Evolutionary conservation across 1,284 basidiomycete species (phyloP).

Genomic region (Pseudozyma flocculosa): DNA sequence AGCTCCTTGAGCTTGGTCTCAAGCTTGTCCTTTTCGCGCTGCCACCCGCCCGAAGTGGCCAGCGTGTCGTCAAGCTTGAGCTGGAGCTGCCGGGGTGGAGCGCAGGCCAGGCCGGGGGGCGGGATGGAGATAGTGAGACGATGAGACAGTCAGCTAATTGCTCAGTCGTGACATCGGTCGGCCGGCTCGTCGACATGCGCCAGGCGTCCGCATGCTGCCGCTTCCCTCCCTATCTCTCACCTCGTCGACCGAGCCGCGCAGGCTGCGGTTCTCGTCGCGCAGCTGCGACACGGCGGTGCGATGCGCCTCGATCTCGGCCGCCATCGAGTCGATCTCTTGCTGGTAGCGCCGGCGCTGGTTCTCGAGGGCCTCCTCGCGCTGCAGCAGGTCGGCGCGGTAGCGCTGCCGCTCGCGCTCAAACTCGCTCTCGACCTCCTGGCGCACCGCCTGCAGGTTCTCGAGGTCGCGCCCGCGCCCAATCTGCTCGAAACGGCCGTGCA

Average conservation of each 20-base stretch:
- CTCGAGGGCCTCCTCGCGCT: conserved; percentile 73
- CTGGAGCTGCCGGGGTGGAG: conserved; percentile 61
- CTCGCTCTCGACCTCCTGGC: conserved; percentile 69
- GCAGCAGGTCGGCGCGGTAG: conserved; percentile 72
- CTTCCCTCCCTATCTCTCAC: background rate
- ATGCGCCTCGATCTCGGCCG: conserved; percentile 33
- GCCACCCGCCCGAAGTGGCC: conserved; percentile 75
- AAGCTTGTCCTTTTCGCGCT: conserved; percentile 79
- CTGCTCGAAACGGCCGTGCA: conserved; percentile 67
- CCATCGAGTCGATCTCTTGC: conserved; percentile 16
- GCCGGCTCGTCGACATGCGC: no score
- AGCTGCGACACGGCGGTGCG: conserved; percentile 10
- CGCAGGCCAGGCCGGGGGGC: background rate
- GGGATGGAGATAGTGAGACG: no score
- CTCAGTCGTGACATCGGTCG: no score
- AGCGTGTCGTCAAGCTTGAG: conserved; percentile 74
- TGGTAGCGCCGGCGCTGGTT: conserved; percentile 68
- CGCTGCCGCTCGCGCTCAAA: conserved; percentile 74
- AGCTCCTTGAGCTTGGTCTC: conserved; percentile 66
- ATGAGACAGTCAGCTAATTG: no score
- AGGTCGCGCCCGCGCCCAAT: conserved; percentile 68
- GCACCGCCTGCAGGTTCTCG: conserved; percentile 68
- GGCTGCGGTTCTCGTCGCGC: conserved; percentile 72
- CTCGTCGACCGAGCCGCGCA: conserved; percentile 74
- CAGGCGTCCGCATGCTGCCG: no score